Conservation (phyloP, 2,329 filamentous ascomycete species). For the Fonsecaea pedrosoi region DNA sequence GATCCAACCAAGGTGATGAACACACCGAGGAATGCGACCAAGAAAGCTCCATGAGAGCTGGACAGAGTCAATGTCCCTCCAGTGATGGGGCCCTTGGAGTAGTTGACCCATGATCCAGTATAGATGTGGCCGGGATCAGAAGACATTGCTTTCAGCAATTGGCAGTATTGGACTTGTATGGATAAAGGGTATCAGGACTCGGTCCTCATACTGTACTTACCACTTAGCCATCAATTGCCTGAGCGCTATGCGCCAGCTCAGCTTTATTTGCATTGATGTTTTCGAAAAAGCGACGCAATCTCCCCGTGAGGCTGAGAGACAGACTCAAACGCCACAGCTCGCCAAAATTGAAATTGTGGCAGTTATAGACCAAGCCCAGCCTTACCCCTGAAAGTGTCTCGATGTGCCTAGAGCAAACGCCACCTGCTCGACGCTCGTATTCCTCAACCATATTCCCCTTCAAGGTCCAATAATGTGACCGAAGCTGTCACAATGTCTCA, state of each 20-base stretch:
- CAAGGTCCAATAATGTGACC: background rate
- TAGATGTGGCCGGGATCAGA: conserved; percentile 29
- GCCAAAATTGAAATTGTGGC: background rate
- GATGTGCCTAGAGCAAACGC: background rate
- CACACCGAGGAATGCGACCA: conserved; percentile 42
- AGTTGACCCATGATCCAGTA: conserved; percentile 42
- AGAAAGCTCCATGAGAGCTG: conserved; percentile 34
- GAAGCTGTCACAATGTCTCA: background rate
- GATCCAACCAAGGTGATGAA: conserved; percentile 40
- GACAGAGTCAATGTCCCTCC: conserved; percentile 43
- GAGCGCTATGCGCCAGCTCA: background rate
- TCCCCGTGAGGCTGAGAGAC: background rate
- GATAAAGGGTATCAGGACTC: background rate
- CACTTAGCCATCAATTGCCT: background rate
- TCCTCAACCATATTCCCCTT: background rate
- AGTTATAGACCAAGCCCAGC: background rate
- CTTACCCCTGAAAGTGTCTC: background rate
- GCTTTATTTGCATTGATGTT: background rate
- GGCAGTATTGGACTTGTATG: background rate
- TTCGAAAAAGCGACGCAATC: background rate
- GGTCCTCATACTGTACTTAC: background rate
- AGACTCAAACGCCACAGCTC: background rate
- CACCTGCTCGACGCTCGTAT: background rate
- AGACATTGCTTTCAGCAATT: background rate
- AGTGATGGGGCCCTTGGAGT: conserved; percentile 37